Conservation (phyloP, 2,329 filamentous ascomycete species). For the Teratosphaeria viscida region DNA sequence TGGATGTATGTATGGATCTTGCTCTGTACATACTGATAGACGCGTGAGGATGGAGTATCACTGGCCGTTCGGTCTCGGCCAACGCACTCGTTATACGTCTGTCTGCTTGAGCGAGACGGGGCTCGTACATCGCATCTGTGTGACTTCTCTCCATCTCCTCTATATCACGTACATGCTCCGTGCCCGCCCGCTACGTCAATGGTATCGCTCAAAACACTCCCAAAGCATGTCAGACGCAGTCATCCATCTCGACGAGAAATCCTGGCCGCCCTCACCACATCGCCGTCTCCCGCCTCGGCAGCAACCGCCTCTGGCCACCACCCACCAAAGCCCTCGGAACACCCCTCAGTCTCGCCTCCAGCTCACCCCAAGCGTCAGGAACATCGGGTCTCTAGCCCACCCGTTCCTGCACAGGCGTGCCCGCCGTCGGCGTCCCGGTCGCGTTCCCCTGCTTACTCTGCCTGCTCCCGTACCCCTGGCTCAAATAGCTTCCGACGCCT, state of each 20-base stretch:
- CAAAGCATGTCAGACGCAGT: not conserved
- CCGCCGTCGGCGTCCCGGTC: not conserved
- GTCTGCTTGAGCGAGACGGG: not conserved
- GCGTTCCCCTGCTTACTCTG: not conserved
- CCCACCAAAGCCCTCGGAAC: not conserved
- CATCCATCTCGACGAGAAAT: not conserved
- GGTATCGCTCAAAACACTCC: not conserved
- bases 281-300: not conserved
- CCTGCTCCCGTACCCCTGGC: constrained; percentile 14
- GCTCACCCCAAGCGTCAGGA: not conserved
- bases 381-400: not conserved
- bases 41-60: no score
- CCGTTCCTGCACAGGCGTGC: not conserved
- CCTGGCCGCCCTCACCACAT: not conserved
- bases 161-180: not conserved
- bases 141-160: not conserved
- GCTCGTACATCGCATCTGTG: not conserved
- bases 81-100: no score
- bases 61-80: no score
- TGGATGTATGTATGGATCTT: no score
- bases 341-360: not conserved
- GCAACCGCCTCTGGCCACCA: not conserved
- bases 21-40: no score
- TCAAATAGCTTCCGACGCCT: constrained; percentile 21
- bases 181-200: not conserved